Evolutionary conservation across 306 rosid species (phyloP).

Genomic region (Acacia acuminata): DNA sequence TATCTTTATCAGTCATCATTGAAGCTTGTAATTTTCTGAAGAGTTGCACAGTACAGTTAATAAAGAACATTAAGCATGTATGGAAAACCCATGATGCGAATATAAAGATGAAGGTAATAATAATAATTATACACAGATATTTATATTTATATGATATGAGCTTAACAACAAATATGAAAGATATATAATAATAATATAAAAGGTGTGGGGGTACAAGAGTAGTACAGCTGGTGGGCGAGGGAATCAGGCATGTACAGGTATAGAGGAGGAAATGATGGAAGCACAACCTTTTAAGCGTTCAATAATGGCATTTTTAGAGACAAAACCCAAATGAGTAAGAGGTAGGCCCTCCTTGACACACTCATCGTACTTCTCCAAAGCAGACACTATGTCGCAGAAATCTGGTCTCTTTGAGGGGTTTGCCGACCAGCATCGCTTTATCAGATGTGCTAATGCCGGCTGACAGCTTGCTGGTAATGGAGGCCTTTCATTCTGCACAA

Average conservation of each 20-base stretch:
- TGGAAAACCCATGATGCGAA: not conserved
- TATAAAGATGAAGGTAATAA: conserved; percentile 5
- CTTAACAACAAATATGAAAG: conserved; percentile 13
- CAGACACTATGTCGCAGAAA: conserved; percentile 77
- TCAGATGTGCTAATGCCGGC: conserved; percentile 86
- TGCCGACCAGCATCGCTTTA: conserved; percentile 90
- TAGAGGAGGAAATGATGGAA: conserved; percentile 16
- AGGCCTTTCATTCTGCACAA: conserved; percentile 90
- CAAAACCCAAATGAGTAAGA: conserved; percentile 70
- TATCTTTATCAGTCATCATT: not conserved
- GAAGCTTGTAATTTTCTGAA: conserved; percentile 2
- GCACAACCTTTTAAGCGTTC: conserved; percentile 72
- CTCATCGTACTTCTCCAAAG: conserved; percentile 89
- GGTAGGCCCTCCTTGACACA: conserved; percentile 97
- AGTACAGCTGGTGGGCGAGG: conserved; percentile 6
- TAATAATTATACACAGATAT: not conserved
- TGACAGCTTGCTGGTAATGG: conserved; percentile 96
- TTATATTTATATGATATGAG: not conserved
- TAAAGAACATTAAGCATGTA: conserved; percentile 7
- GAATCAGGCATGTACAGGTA: conserved; percentile 22
- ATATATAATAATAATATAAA: not conserved
- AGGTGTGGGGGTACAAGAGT: not conserved
- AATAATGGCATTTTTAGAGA: conserved; percentile 64
- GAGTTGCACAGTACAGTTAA: not conserved
- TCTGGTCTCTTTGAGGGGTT: conserved; percentile 96